Base-by-base conservation (phyloP, 306 rosid species). In the Casuarina cunninghamiana region DNA sequence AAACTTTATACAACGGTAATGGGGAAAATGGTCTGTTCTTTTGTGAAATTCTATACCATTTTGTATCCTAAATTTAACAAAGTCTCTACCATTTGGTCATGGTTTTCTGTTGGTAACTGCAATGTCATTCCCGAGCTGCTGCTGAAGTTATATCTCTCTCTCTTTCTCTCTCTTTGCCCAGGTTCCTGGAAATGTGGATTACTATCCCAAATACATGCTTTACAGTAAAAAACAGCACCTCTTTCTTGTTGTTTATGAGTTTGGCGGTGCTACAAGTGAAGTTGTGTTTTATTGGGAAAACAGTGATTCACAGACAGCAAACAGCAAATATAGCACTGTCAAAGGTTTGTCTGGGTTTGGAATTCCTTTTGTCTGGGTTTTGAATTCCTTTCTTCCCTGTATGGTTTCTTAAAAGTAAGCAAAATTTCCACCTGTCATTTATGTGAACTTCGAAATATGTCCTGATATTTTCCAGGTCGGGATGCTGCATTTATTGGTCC, bases 401-500 rank as follows among this genome's bases (percentile, higher is more conserved):
- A n/a, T 8, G 41, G 37, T 42, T 26, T 72, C 55, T 3, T 12
- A 44, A 10, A 45, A 46, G 43, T 69, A 61, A n/a, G 43, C 21
- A 37, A 38, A 42, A 71, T 53, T 61, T 81, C 67, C 55, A 77
- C 19, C 69, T 65, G n/a, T 54, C 26, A 78, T 73, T 71, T 75
- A 46, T 53, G 72, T 84, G 69, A 76, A 75, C 76, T 61, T 75
- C 78, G 35, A 48, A 61, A 79, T 26, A 63, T 66, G 75, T 82
- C 44, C 75, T 48, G 75, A 82, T 86, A 71, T 85, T 82, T 75
- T 82, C 71, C 74, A 96, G 99, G 99, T 79, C 87, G 82, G 78
- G 99, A 93, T 85, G 98, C 91, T 68, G 98, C 99, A 83, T 93
- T 96, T 83, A 82, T 96, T 85, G 99, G 99, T 55, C 91, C 93